Evolutionary conservation across 73 alveolate genomes (phyloP), one percentile per base, ranked within the genome.

Genomic region (Vitrella brassicaformis): DNA sequence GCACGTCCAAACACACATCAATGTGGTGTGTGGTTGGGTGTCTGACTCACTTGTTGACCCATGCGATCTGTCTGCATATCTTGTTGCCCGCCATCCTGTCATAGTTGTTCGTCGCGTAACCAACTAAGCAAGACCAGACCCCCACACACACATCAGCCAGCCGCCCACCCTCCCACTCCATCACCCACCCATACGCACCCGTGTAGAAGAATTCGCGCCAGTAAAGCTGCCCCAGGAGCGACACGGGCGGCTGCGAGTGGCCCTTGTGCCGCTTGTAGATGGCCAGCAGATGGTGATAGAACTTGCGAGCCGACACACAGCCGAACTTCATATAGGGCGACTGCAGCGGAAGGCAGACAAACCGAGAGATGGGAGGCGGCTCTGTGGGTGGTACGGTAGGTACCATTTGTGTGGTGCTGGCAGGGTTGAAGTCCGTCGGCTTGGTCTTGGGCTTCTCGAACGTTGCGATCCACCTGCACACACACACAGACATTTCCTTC

Each of bases 251-350:
- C 71, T 75, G 66, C 26, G 82, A 75, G 66, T 45, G 71, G 70
- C 69, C 68, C n/a, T 47, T 4, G 22, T 39, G 4, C 56, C 14
- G 4, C 56, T 8, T 8, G 14, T 39, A 8, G 14, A 39, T 39
- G 22, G 56, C 56, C 56, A 4, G 56, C 22, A 39, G 22, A 4
- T 4, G 22, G 27, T 77, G 76, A 72, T 72, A 77, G 7, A 71
- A 69, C 0, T 47, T 46, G 26, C 78, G 71, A 31, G 47, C 78
- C 31, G 84, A 77, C 32, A 77, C 77, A 31, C 78, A 68, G 67
- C 84, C 84, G 47, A 77, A 77, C 29, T 77, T 77, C 69, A 77
- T 31, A 72, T 77, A 77, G 7, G 84, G 78, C 10, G 78, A 69
- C 30, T 39, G 56, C 22, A 39, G 56, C 56, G 56, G 56, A 39